Evolutionary conservation across 345 rosid species (phyloP).

Genomic region (Excoecaria cochinchinensis): DNA sequence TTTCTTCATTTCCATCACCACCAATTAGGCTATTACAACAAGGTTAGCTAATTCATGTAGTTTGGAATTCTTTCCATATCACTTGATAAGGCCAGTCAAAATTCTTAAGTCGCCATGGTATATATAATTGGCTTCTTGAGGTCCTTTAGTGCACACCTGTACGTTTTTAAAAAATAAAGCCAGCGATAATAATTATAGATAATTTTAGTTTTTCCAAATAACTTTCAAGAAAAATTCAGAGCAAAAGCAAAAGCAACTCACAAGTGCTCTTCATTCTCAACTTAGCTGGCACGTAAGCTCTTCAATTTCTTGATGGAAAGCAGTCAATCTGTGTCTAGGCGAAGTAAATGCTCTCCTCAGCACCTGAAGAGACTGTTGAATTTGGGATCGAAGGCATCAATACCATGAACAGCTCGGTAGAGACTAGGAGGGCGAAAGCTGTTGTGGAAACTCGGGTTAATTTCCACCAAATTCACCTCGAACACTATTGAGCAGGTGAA

Average conservation of each 20-base stretch:
- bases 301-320: constrained; percentile 65
- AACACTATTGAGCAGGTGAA: no score
- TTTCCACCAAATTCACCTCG: no score
- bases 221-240: not conserved
- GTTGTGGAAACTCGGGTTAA: no score
- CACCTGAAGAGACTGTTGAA: constrained; percentile 93
- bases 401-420: constrained; percentile 87
- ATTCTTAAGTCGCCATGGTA: constrained; percentile 97
- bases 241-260: constrained; percentile 27
- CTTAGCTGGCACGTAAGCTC: constrained; percentile 70
- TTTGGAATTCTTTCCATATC: constrained; percentile 77
- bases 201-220: not conserved
- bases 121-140: constrained; percentile 75
- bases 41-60: constrained; percentile 75
- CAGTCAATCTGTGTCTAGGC: constrained; percentile 55
- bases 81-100: constrained; percentile 78
- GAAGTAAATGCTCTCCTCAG: constrained; percentile 74
- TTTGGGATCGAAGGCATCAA: constrained; percentile 77
- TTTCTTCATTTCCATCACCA: constrained; percentile 51
- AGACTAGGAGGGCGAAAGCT: constrained; percentile 82
- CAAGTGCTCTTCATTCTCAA: constrained; percentile 74
- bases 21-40: constrained; percentile 59
- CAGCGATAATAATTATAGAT: no score
- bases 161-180: not conserved
- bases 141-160: constrained; percentile 78